Evolutionary conservation across 192 early-diverging fungal species (phyloP), one percentile per base, ranked within the genome.

Genomic region (Entomortierella lignicola): DNA sequence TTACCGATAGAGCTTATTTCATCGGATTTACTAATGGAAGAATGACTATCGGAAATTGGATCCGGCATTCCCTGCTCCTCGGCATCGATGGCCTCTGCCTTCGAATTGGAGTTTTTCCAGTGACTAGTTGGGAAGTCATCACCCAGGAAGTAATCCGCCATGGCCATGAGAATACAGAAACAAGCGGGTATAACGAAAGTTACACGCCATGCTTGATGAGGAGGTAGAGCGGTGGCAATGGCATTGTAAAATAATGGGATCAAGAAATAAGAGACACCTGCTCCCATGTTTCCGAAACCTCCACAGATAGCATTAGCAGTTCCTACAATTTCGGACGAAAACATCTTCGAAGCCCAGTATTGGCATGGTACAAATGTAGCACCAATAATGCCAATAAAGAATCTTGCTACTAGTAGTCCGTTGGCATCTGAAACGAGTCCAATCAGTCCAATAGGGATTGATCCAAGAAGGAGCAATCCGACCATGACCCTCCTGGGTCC

Each of bases 241-340:
- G 30, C 72, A 37, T 73, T 68, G 58, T 85, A 77, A 23, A 91
- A 63, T 13, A 84, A 54, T n/a, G 90, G 90, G 80, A 91, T 91
- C 37, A 90, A 25, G 31, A 90, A 66, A 52, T 85, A 90, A 0
- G 89, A 86, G 12, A 91, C 67, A n/a, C 90, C 90, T 29, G 72
- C 90, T 23, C 90, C 90, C 77, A 88, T 85, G 71, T 91, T 91
- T 42, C 90, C 90, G 83, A 91, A 91, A 7, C 91, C 91, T 52
- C 90, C 91, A 12, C 82, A 86, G 34, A 92, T 44, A 27, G 91
- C 90, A 67, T 92, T 92, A 23, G 91, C 91, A 50, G 85, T 83
- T 25, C 91, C 91, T 29, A 93, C 90, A 44, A 90, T 74, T 23
- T 83, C 60, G 18, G 63, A 27, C 42, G 73, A 55, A 74, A 92